Percentiles rank a stretch among this genome's conserved stretches.
Conservation (phyloP, 2,329 filamentous ascomycete genomes). For the Botrytis medusae region DNA sequence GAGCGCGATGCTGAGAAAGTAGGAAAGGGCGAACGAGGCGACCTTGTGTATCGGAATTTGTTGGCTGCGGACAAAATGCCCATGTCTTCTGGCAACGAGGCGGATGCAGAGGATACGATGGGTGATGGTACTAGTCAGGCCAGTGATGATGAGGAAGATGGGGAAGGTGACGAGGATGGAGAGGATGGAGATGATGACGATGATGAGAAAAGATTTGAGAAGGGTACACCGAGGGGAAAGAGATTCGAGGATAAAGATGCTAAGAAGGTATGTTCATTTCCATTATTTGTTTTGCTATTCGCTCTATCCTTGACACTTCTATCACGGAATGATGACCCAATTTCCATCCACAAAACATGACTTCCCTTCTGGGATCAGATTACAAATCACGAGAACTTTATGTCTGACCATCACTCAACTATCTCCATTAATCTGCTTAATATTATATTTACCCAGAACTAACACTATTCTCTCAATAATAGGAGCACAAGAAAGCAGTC, state of each 20-base stretch:
- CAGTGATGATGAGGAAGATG: constrained; percentile 39
- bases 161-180: constrained; percentile 45
- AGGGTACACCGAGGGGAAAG: constrained; percentile 73
- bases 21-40: constrained; percentile 67
- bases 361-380: constrained; percentile 16
- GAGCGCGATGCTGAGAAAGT: constrained; percentile 85
- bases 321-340: constrained; percentile 15
- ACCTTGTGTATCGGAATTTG: constrained; percentile 83
- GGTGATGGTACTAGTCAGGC: constrained; percentile 44
- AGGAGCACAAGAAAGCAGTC: constrained; percentile 79
- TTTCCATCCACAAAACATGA: constrained; percentile 22
- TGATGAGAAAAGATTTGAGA: constrained; percentile 58
- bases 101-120: constrained; percentile 43
- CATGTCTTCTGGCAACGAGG: constrained; percentile 44
- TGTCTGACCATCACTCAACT: constrained; percentile 11
- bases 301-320: constrained; percentile 32
- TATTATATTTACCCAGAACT: background rate
- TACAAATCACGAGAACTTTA: constrained; percentile 19
- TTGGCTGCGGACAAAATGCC: constrained; percentile 64
- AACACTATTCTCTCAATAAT: background rate
- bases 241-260: constrained; percentile 88
- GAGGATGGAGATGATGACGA: constrained; percentile 42
- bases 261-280: constrained; percentile 60
- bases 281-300: constrained; percentile 7
- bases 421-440: background rate